These are phyloP conservation scores for Byssochlamys sp. DNA, from an alignment of 2,329 filamentous ascomycete species.

Conservation along the genomic window DNA sequence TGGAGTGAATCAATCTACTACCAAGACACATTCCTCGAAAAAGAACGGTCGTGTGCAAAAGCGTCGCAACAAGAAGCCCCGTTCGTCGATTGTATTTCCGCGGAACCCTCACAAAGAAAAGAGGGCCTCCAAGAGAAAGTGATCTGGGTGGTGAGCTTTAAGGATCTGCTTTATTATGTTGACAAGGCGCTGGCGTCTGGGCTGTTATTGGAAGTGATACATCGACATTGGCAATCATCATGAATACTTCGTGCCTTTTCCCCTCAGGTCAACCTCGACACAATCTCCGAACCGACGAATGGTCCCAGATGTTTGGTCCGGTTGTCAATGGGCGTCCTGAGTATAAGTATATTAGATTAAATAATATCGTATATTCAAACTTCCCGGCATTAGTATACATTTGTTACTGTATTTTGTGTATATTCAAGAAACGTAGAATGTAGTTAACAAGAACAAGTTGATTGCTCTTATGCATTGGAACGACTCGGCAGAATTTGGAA, in stretches of 20 bases:
- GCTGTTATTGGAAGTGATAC: not conserved
- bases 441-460: too few species aligned
- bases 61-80: conserved; percentile 25
- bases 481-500: not conserved
- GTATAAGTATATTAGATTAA: not conserved
- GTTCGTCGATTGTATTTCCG: conserved; percentile 32
- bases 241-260: not conserved
- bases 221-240: not conserved
- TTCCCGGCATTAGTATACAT: too few species aligned
- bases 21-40: conserved; percentile 17
- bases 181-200: not conserved
- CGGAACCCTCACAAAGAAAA: conserved; percentile 22
- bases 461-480: too few species aligned
- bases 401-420: not conserved
- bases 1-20: conserved; percentile 9
- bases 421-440: not conserved
- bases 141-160: conserved; percentile 2
- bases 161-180: not conserved
- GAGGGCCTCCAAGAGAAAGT: conserved; percentile 25
- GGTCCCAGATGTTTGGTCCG: not conserved
- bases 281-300: not conserved
- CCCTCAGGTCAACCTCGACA: not conserved
- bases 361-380: too few species aligned
- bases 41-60: conserved; percentile 30
- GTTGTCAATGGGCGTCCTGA: not conserved